Evolutionary conservation across 208 protist genomes (phyloP), one percentile per base, ranked within the genome.

Genomic region (Pavlovales sp.): DNA sequence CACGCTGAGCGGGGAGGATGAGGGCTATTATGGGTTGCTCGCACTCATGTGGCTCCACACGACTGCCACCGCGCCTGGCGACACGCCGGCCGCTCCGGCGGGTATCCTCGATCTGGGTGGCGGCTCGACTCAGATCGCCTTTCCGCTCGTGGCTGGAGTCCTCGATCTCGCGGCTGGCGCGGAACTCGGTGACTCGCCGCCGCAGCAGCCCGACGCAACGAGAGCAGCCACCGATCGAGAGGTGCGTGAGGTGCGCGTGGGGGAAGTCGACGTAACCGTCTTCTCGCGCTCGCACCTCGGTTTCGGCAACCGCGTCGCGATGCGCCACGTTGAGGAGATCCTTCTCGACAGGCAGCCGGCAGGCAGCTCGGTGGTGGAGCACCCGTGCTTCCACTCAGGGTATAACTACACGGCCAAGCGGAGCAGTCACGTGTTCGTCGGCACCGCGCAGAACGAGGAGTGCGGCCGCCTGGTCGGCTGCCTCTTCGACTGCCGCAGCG

Each of bases 101-200:
- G 82, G 82, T 39, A 37, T 46, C 8, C 57, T 86, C 37, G 82
- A 86, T 57, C 40, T 86, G 0, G 82, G 82, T 39, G 82, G 82
- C 40, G 46, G 37, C 46, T 86, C 82, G 28, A 86, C 82, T 30
- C 82, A 86, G 66, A 86, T 86, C 57, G 67, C 82, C 22, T 32
- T 77, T 1, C 82, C 76, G 14, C n/a, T n/a, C n/a, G n/a, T n/a
- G n/a, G n/a, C n/a, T n/a, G n/a, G n/a, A n/a, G n/a, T n/a, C n/a
- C n/a, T n/a, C n/a, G n/a, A n/a, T n/a, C n/a, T n/a, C n/a, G n/a
- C n/a, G n/a, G n/a, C n/a, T n/a, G n/a, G n/a, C n/a, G n/a, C n/a
- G n/a, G n/a, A n/a, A n/a, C n/a, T n/a, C n/a, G n/a, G n/a, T n/a
- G n/a, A n/a, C n/a, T n/a, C n/a, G n/a, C n/a, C n/a, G n/a, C n/a